These are phyloP conservation scores for Hansenula sp. DNA, from an alignment of 1,139 yeast species.

Conservation along the genomic window DNA sequence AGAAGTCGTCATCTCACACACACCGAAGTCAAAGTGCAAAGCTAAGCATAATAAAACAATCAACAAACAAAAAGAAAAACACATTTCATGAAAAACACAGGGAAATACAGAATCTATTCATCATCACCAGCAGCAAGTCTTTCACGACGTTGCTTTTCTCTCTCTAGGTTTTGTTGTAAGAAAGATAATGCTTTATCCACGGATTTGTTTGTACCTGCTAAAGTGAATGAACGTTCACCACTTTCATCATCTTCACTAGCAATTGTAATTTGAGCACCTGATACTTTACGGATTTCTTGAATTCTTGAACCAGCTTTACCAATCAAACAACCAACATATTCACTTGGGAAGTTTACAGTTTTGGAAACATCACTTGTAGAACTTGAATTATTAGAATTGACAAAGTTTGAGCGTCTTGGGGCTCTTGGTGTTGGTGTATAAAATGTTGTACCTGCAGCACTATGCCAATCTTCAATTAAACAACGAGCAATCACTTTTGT, in stretches of 20 bases:
- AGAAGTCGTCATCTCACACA: too few relatives aligned
- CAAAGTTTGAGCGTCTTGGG: slow-evolving; percentile 8
- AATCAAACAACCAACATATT: slow-evolving; percentile 85
- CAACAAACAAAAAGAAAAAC: too few relatives aligned
- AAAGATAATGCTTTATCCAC: slow-evolving; percentile 68
- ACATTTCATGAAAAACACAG: background rate
- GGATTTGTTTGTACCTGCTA: slow-evolving; percentile 60
- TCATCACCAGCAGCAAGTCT: slow-evolving; percentile 13
- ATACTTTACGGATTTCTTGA: slow-evolving; percentile 76
- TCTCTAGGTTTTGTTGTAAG: slow-evolving; percentile 70
- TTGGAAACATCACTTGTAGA: slow-evolving; percentile 29
- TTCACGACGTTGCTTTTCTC: slow-evolving; percentile 68
- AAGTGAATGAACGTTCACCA: slow-evolving; percentile 67
- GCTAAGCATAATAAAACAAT: background rate
- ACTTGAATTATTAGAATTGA: background rate
- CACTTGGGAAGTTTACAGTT: slow-evolving; percentile 64
- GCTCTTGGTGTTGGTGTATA: slow-evolving; percentile 53
- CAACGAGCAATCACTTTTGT: slow-evolving; percentile 65
- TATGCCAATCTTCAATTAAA: slow-evolving; percentile 66
- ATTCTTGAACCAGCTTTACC: slow-evolving; percentile 86
- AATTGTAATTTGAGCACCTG: slow-evolving; percentile 80
- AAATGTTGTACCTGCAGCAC: slow-evolving; percentile 59
- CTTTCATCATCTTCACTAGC: slow-evolving; percentile 66
- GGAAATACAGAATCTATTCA: background rate
- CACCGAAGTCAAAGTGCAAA: background rate